Conservation (phyloP, 345 rosid genomes). For the Cardiospermum halicacabum region DNA sequence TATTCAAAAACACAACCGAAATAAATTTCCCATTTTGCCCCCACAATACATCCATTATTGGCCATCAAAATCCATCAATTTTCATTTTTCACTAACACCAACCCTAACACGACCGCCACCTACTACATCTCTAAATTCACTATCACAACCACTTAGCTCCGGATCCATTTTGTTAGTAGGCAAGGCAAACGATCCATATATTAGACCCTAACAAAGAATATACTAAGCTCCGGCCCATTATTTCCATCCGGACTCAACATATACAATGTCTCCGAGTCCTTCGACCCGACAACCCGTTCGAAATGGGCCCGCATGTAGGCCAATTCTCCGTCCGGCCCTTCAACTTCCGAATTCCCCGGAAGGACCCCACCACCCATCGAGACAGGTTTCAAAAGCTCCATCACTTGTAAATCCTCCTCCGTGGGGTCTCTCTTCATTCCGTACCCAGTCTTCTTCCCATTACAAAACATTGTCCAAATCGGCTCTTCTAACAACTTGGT, state of each 20-base stretch:
- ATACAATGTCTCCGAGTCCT: slow-evolving; percentile 72
- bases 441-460: slow-evolving; percentile 73
- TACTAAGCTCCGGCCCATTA: slow-evolving; percentile 78
- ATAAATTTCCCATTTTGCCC: neutral
- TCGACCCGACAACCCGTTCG: slow-evolving; percentile 75
- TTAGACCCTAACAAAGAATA: slow-evolving; percentile 70
- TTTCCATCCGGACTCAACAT: slow-evolving; percentile 85
- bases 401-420: slow-evolving; percentile 62
- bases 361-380: slow-evolving; percentile 90
- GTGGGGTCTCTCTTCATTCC: slow-evolving; percentile 62
- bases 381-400: slow-evolving; percentile 73
- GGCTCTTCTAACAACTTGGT: slow-evolving; percentile 55
- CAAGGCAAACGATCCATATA: neutral
- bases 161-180: too few relatives aligned
- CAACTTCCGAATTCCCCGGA: slow-evolving; percentile 59
- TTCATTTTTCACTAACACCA: slow-evolving; percentile 2
- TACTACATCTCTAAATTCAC: slow-evolving; percentile 2
- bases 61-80: slow-evolving; percentile 1
- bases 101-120: neutral
- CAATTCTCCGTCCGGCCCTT: slow-evolving; percentile 67
- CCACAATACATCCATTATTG: neutral
- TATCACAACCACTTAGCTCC: neutral
- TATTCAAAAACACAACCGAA: neutral
- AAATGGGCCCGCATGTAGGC: slow-evolving; percentile 79
- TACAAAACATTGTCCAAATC: slow-evolving; percentile 74